Conservation (phyloP, 2,329 filamentous ascomycete species). For the Fusarium ambrosium region DNA sequence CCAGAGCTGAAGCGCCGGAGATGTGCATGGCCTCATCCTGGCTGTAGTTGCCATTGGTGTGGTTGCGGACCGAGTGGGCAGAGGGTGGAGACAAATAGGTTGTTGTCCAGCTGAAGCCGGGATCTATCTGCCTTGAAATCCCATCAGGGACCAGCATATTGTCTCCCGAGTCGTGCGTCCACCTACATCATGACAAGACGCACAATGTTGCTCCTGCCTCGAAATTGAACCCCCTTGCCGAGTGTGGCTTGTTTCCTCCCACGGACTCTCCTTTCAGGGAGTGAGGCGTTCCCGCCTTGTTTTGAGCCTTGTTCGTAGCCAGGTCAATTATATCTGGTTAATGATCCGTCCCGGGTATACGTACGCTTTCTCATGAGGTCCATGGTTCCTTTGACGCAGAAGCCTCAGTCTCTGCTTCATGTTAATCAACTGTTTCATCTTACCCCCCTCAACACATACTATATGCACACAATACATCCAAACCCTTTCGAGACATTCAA, state of each 20-base stretch:
- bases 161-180: constrained; percentile 3
- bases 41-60: constrained; percentile 2
- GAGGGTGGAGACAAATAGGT: neutral
- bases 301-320: neutral
- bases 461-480: neutral
- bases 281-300: constrained; percentile 7
- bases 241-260: neutral
- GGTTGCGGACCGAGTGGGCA: neutral
- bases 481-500: neutral
- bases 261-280: neutral
- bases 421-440: neutral
- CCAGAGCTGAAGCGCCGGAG: neutral
- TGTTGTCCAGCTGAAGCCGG: neutral
- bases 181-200: neutral
- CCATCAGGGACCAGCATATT: neutral
- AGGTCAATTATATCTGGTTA: constrained; percentile 33
- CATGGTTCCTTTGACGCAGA: constrained; percentile 9
- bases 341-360: constrained; percentile 6
- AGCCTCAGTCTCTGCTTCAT: neutral
- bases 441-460: neutral
- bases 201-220: constrained; percentile 4
- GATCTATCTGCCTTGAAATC: neutral
- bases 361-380: neutral
- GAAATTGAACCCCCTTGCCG: neutral
- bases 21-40: neutral